Evolutionary conservation across 441 rosid species (phyloP).

Genomic region (Breynia disticha): DNA sequence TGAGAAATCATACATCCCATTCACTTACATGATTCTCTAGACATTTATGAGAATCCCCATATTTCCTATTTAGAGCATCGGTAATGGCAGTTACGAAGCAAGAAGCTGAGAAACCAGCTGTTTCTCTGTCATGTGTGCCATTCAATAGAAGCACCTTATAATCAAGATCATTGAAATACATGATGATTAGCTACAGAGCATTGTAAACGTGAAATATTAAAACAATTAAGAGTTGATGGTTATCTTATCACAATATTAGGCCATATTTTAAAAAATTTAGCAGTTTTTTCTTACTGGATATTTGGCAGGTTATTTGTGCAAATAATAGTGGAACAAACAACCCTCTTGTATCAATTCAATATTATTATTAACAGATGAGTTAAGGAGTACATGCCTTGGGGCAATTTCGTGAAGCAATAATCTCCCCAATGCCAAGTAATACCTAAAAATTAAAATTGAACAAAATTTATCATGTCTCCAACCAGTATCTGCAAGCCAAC

Average conservation of each 20-base stretch:
- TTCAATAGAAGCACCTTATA: slow-evolving; percentile 71
- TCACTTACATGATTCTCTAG: slow-evolving; percentile 60
- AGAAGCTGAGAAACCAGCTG: slow-evolving; percentile 68
- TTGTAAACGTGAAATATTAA: too few relatives aligned
- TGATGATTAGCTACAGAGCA: not conserved
- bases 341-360: slow-evolving; percentile 1
- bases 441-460: slow-evolving; percentile 35
- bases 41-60: slow-evolving; percentile 60
- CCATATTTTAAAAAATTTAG: too few relatives aligned
- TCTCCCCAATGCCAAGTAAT: slow-evolving; percentile 85
- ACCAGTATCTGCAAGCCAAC: not conserved
- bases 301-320: not conserved
- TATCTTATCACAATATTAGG: too few relatives aligned
- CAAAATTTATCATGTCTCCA: not conserved
- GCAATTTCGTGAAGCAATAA: slow-evolving; percentile 66
- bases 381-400: slow-evolving; percentile 53
- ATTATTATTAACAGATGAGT: not conserved
- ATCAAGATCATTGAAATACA: too few relatives aligned
- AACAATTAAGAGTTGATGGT: not conserved
- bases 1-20: slow-evolving; percentile 5
- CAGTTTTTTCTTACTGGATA: too few relatives aligned
- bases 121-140: slow-evolving; percentile 79
- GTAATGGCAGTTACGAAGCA: slow-evolving; percentile 71
- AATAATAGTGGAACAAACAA: slow-evolving; percentile 5
- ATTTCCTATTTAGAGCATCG: slow-evolving; percentile 68